A percentile compares a stretch with the other conserved stretches of the same genome.
phyloP scores from a whole-genome alignment of 305 asterid genomes.

The Salvia sclarea region DNA sequence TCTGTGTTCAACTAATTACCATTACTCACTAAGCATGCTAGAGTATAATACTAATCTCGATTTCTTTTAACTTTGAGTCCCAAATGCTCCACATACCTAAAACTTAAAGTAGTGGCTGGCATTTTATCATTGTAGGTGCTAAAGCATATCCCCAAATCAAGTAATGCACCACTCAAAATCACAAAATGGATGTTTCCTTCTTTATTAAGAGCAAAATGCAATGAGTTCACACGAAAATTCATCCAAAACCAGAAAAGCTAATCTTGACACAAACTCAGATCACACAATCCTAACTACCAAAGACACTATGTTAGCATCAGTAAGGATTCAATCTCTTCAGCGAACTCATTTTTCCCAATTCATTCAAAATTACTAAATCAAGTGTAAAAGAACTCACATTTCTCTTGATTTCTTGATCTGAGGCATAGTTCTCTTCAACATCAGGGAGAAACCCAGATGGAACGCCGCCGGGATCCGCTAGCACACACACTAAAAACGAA shows the following conservation, averaged over 20 bases:
- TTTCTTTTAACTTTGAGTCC: not conserved
- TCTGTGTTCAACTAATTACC: not conserved
- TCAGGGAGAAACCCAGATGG: conserved; percentile 78
- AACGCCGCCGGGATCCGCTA: conserved; percentile 90
- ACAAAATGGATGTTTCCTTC: not conserved
- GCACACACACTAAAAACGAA: conserved; percentile 61
- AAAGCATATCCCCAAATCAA: not conserved
- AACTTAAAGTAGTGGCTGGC: not conserved
- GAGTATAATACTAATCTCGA: not conserved
- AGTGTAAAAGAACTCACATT: conserved; percentile 45
- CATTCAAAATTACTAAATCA: not conserved
- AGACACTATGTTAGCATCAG: not conserved
- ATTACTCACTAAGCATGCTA: not conserved
- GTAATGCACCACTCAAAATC: conserved; percentile 10
- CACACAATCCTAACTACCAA: conserved; percentile 6
- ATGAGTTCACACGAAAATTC: conserved; percentile 6
- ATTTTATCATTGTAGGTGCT: conserved; percentile 5
- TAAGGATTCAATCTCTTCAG: conserved; percentile 16
- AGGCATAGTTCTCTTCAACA: conserved; percentile 54
- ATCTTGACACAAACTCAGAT: not conserved
- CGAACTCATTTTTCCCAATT: not conserved
- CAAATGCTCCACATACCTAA: not conserved
- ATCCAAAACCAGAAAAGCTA: conserved; percentile 1
- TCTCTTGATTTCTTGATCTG: conserved; percentile 60
- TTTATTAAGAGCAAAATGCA: not conserved